These are phyloP conservation scores for Baorangia bicolor DNA, from an alignment of 768 basidiomycete species.

Conservation along the genomic window DNA sequence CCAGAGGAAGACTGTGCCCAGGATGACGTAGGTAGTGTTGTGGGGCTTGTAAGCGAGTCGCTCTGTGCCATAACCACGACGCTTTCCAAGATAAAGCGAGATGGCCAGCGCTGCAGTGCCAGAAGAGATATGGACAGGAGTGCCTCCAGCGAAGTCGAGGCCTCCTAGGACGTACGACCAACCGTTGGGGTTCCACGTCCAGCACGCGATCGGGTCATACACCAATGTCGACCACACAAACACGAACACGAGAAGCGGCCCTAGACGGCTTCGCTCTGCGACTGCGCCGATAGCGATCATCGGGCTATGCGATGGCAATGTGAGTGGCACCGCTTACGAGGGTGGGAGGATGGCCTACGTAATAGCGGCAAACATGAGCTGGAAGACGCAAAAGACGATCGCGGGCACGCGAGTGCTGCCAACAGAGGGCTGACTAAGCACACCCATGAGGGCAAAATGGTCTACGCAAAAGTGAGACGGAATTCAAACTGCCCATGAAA, in stretches of 20 bases:
- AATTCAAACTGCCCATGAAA: not conserved
- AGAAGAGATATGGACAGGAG: conserved; percentile 94
- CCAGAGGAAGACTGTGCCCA: conserved; percentile 95
- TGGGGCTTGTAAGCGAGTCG: conserved; percentile 91
- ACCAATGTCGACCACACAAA: conserved; percentile 89
- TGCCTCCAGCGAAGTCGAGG: conserved; percentile 93
- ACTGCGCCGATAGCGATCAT: conserved; percentile 91
- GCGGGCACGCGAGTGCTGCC: conserved; percentile 71
- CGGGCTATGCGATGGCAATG: conserved; percentile 46
- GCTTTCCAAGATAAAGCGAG: conserved; percentile 87
- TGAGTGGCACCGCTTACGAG: not conserved
- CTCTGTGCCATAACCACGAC: conserved; percentile 89
- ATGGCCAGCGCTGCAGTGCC: conserved; percentile 91
- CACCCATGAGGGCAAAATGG: conserved; percentile 81
- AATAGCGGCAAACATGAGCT: conserved; percentile 88
- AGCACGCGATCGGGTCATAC: conserved; percentile 93
- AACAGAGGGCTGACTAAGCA: conserved; percentile 71
- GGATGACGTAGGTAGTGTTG: conserved; percentile 87
- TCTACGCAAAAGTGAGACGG: conserved; percentile 37
- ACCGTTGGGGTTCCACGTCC: conserved; percentile 88
- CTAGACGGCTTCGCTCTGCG: conserved; percentile 83
- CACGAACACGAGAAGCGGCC: conserved; percentile 85
- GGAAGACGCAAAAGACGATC: conserved; percentile 80
- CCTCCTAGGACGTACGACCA: conserved; percentile 79
- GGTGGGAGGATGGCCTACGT: conserved; percentile 49